Evolutionary conservation across 345 rosid genomes (phyloP).

Genomic region (Cardiospermum halicacabum): DNA sequence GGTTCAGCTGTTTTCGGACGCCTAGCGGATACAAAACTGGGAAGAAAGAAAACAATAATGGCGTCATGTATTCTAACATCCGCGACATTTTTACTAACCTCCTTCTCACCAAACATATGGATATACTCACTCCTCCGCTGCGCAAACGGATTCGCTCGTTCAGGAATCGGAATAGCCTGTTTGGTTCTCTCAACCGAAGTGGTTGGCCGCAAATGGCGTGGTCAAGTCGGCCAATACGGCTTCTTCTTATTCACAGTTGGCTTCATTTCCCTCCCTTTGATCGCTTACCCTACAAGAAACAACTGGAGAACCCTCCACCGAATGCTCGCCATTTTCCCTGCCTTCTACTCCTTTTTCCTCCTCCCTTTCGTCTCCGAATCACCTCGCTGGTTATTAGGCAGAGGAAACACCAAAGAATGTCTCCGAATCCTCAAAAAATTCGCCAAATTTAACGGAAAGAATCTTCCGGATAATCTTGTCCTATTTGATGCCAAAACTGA

Average conservation of each 20-base stretch:
- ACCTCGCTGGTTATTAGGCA: constrained; percentile 68
- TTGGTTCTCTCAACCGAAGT: constrained; percentile 67
- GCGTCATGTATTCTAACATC: constrained; percentile 50
- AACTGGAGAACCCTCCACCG: constrained; percentile 54
- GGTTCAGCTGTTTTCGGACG: constrained; percentile 57
- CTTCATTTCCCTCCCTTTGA: constrained; percentile 56
- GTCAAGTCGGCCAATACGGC: constrained; percentile 72
- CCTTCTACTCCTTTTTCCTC: constrained; percentile 34
- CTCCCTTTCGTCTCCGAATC: constrained; percentile 62
- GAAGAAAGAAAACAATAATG: constrained; percentile 52
- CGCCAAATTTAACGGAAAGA: constrained; percentile 47
- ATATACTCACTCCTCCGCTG: constrained; percentile 59
- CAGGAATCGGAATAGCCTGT: constrained; percentile 65
- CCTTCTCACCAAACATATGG: constrained; percentile 71
- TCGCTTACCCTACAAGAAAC: constrained; percentile 50
- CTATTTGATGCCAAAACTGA: constrained; percentile 14
- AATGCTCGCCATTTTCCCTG: constrained; percentile 50
- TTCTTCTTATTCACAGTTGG: constrained; percentile 73
- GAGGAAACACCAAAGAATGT: constrained; percentile 51
- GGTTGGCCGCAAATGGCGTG: constrained; percentile 71
- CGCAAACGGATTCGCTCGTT: constrained; percentile 48
- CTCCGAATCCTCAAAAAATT: constrained; percentile 39
- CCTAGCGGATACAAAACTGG: constrained; percentile 54
- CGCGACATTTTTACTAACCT: constrained; percentile 48
- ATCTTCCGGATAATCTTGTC: constrained; percentile 35